Evolutionary conservation across 2,329 filamentous ascomycete species (phyloP), one percentile per base, ranked within the genome.

Genomic region (Monilinia aucupariae): DNA sequence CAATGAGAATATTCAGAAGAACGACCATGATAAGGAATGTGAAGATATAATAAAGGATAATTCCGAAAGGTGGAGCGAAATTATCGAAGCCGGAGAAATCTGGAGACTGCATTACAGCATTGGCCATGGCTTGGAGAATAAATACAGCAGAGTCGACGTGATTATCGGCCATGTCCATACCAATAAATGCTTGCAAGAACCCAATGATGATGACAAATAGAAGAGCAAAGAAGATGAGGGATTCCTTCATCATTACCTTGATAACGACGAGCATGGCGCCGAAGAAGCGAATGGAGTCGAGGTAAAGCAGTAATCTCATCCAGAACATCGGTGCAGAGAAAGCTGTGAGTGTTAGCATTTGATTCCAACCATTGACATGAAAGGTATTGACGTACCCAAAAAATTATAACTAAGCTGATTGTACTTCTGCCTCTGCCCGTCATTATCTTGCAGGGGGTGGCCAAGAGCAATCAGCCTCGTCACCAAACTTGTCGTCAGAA

Each of bases 291-390:
- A 96, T 85, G 41, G 89, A 91, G 76, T 99, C 94, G 22, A 99
- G 84, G 73, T 97, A 99, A 8, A 99, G 84, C 66, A 99, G 78
- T 64, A 99, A 81, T 5, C 94, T 89, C 73, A 87, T 89, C 93
- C 94, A 99, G 76, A 99, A 97, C 90, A 99, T 90, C 0, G 94
- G 94, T 0, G 94, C 92, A 3, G 88, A 87, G 75, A 97, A 96
- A 12, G 94, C 92, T 73, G 37, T 45, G 9, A 1, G 22, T 39
- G 52, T 71, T 61, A 70, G 67, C 39, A 59, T n/a, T 27, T 15
- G 8, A 25, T 25, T 32, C 10, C 34, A 15, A 20, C 25, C 30
- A 15, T n/a, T 27, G 6, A 15, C 13, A 52, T n/a, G n/a, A 47
- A 32, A 25, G 3, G 32, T 32, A 25, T 45, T 20, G 5, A 27